Conservation (phyloP, 306 rosid species). For the Lathyrus aphaca region DNA sequence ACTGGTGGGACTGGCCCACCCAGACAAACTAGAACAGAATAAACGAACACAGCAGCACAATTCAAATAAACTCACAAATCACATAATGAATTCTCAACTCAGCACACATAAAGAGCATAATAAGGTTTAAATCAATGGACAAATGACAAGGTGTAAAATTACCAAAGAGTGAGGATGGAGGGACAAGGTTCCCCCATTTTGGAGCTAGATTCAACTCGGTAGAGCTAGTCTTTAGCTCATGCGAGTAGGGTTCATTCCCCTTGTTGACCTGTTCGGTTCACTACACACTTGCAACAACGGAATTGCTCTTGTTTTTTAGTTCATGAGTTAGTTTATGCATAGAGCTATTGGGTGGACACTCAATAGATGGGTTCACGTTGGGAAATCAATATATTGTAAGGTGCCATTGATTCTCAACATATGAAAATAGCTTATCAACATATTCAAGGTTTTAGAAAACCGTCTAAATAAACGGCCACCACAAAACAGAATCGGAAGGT, state of each 20-base stretch:
- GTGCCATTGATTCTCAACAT: too few relatives aligned
- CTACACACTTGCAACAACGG: conserved; percentile 5
- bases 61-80: neutral
- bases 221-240: conserved; percentile 24
- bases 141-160: conserved; percentile 16
- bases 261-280: neutral
- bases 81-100: neutral
- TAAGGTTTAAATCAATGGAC: neutral
- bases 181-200: neutral
- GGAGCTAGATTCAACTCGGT: conserved; percentile 8
- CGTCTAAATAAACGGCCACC: too few relatives aligned
- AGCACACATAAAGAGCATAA: conserved; percentile 7
- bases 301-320: neutral
- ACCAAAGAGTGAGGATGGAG: conserved; percentile 1
- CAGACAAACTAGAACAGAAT: too few relatives aligned
- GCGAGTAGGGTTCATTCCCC: neutral
- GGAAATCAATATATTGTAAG: too few relatives aligned
- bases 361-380: neutral
- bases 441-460: too few relatives aligned
- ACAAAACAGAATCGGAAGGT: too few relatives aligned
- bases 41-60: neutral
- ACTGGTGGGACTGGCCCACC: too few relatives aligned
- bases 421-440: too few relatives aligned
- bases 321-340: neutral
- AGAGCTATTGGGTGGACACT: neutral